phyloP scores from a whole-genome alignment of 225 moss, liverwort and hornwort species.

The Lunularia cruciata region DNA sequence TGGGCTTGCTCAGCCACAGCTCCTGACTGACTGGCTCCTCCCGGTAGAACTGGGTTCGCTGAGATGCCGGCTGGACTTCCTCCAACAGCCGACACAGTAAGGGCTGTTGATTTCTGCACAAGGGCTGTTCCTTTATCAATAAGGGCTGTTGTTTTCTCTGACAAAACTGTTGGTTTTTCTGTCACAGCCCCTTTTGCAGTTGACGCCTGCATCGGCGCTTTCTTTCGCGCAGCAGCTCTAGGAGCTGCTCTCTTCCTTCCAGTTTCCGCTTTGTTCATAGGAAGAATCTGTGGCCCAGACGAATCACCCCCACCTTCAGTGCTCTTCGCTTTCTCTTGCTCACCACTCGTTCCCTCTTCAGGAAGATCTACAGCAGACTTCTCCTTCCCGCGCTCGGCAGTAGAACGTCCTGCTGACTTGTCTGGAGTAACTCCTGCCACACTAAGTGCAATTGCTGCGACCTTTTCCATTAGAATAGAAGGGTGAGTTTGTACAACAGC shows the following conservation, averaged over 20 bases:
- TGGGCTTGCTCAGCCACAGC: not conserved
- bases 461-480: not conserved
- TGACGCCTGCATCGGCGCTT: not conserved
- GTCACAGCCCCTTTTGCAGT: not conserved
- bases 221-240: constrained; percentile 12
- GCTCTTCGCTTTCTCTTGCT: not conserved
- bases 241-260: constrained; percentile 18
- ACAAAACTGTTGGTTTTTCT: not conserved
- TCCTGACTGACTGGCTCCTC: not conserved
- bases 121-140: too few relatives aligned
- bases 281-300: not conserved
- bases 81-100: not conserved
- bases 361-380: not conserved
- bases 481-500: not conserved
- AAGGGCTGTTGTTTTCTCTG: constrained; percentile 5
- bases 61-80: not conserved
- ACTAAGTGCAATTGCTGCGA: not conserved
- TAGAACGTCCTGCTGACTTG: constrained; percentile 3
- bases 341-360: not conserved
- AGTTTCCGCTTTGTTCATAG: constrained; percentile 14
- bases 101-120: too few relatives aligned
- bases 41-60: not conserved
- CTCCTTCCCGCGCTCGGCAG: not conserved
- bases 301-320: not conserved
- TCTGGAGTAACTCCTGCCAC: not conserved